phyloP scores from a whole-genome alignment of 2,329 filamentous ascomycete species.

The Onygenales sp. region DNA sequence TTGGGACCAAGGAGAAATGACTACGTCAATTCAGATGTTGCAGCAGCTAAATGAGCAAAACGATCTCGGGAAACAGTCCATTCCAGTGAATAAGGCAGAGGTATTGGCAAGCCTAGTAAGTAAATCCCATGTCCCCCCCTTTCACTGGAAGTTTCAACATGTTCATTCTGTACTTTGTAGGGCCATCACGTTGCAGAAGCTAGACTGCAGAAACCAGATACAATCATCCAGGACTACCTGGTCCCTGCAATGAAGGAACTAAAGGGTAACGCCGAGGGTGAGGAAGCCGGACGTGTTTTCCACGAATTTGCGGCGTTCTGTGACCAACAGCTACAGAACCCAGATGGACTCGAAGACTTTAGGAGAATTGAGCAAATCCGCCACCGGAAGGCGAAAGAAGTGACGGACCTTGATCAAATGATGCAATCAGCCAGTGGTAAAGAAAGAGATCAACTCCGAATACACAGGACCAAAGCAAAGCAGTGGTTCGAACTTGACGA shows the following conservation, averaged over 20 bases:
- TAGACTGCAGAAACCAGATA: conserved; percentile 79
- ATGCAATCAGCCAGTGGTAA: conserved; percentile 39
- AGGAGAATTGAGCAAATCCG: conserved; percentile 69
- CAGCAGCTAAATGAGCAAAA: conserved; percentile 58
- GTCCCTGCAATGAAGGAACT: conserved; percentile 76
- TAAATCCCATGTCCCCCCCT: conserved; percentile 1
- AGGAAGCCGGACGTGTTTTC: conserved; percentile 77
- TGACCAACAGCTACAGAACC: conserved; percentile 83
- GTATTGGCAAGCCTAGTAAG: conserved; percentile 70
- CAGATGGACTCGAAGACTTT: conserved; percentile 75
- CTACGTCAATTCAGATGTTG: conserved; percentile 79
- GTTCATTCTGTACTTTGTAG: conserved; percentile 22
- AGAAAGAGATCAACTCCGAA: conserved; percentile 49
- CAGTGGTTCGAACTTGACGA: conserved; percentile 87
- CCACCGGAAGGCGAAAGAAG: conserved; percentile 71
- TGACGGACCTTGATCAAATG: conserved; percentile 60
- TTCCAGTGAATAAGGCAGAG: conserved; percentile 64
- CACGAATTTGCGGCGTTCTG: conserved; percentile 95
- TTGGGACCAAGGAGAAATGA: conserved; percentile 89
- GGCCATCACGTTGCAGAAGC: conserved; percentile 85
- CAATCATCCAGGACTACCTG: conserved; percentile 79
- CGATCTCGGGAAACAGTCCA: conserved; percentile 57
- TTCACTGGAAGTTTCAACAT: conserved; percentile 3
- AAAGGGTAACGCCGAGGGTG: conserved; percentile 55
- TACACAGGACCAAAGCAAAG: conserved; percentile 61